Percentiles rank a stretch among this genome's conserved stretches.
Evolutionary conservation across 2,329 filamentous ascomycete genomes (phyloP).

Genomic region (Diaporthe sp.): DNA sequence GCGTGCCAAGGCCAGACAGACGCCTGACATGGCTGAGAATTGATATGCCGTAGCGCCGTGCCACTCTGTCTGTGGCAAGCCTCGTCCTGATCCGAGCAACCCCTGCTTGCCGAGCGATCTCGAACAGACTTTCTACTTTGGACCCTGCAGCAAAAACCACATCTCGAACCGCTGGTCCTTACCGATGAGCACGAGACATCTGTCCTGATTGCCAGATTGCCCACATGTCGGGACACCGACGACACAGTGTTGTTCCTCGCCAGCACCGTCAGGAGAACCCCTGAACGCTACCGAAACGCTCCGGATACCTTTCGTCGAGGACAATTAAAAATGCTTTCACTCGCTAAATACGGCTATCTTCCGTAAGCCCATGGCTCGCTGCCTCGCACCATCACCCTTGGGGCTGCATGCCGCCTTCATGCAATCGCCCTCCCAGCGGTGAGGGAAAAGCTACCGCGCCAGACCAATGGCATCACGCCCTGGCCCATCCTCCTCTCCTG

Average conservation of each 20-base stretch:
- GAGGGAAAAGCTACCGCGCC: neutral
- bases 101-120: slow-evolving; percentile 18
- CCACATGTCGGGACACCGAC: no score
- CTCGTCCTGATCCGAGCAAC: slow-evolving; percentile 15
- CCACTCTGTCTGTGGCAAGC: neutral
- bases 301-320: neutral
- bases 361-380: slow-evolving; percentile 16
- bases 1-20: slow-evolving; percentile 4
- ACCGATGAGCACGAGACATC: neutral
- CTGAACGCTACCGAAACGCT: neutral
- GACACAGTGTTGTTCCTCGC: no score
- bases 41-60: no score
- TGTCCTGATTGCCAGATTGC: neutral
- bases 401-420: slow-evolving; percentile 11
- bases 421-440: slow-evolving; percentile 20
- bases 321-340: neutral
- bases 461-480: slow-evolving; percentile 9
- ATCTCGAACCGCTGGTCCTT: neutral
- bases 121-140: slow-evolving; percentile 13
- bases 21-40: neutral
- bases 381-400: slow-evolving; percentile 13
- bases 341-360: neutral
- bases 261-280: neutral
- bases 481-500: neutral
- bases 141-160: slow-evolving; percentile 8